Evolutionary conservation across 371 early-diverging fungal species (phyloP).

Genomic region (Globomyces sp.): DNA sequence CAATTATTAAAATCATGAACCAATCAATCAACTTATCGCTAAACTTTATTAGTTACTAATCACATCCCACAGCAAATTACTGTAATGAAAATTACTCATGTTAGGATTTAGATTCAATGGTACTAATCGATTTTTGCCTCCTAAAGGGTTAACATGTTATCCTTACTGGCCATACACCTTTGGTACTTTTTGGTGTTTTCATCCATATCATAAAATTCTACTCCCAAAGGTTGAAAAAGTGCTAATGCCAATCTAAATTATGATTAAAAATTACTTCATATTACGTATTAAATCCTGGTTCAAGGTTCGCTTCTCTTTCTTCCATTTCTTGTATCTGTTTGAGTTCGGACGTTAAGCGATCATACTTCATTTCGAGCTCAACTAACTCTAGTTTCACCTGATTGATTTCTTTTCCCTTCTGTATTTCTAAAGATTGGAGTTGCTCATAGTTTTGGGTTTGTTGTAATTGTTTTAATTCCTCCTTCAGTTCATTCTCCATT

Average conservation of each 20-base stretch:
- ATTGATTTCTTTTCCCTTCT: background rate
- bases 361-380: background rate
- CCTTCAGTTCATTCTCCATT: slow-evolving; percentile 5
- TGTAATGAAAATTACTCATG: slow-evolving; percentile 2
- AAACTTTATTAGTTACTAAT: background rate
- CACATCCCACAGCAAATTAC: slow-evolving; percentile 11
- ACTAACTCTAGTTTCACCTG: background rate
- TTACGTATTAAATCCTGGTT: background rate
- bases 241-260: slow-evolving; percentile 1
- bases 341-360: slow-evolving; percentile 1
- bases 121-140: background rate
- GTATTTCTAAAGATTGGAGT: background rate
- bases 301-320: background rate
- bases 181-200: background rate
- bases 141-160: too few relatives aligned
- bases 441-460: slow-evolving; percentile 2
- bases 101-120: background rate
- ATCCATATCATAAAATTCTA: slow-evolving; percentile 10
- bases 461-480: background rate
- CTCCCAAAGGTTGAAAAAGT: slow-evolving; percentile 7
- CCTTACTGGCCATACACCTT: background rate
- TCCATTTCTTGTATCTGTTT: background rate
- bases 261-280: background rate
- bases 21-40: background rate
- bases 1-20: too few relatives aligned